Percentiles rank a stretch among this genome's conserved stretches.
These are phyloP conservation scores for Eucalyptus melliodora DNA, from an alignment of 345 rosid species.

Conservation along the genomic window DNA sequence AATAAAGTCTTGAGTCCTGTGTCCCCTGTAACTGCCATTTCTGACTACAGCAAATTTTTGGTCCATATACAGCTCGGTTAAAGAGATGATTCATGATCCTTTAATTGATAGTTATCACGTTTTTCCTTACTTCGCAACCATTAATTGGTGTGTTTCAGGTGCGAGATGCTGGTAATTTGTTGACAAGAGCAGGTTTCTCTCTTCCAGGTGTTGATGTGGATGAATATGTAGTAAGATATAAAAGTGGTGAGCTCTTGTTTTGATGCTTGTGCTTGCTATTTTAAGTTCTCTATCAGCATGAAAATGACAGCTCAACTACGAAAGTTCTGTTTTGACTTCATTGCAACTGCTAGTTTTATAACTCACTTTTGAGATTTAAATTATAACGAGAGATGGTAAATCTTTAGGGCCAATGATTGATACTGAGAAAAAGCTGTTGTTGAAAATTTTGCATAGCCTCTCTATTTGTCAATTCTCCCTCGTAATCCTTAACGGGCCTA, in stretches of 20 bases:
- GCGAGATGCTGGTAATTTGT: slow-evolving; percentile 94
- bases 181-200: slow-evolving; percentile 90
- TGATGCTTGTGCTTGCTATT: background rate
- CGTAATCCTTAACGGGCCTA: background rate
- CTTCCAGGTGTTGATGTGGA: slow-evolving; percentile 96
- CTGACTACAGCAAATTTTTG: background rate
- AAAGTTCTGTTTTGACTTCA: background rate
- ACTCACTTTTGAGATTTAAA: background rate
- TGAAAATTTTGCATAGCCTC: background rate
- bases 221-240: slow-evolving; percentile 77
- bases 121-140: background rate
- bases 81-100: background rate
- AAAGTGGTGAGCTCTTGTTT: slow-evolving; percentile 41
- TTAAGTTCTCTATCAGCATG: background rate
- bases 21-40: background rate
- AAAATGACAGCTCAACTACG: background rate
- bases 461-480: background rate
- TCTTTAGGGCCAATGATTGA: background rate
- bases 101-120: background rate
- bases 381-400: background rate
- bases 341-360: background rate
- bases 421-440: background rate
- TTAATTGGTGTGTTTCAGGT: slow-evolving; percentile 26
- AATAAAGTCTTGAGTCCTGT: background rate
- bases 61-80: background rate